Base-by-base conservation (phyloP, 2,329 filamentous ascomycete genomes). In the Cordyceps javanica region DNA sequence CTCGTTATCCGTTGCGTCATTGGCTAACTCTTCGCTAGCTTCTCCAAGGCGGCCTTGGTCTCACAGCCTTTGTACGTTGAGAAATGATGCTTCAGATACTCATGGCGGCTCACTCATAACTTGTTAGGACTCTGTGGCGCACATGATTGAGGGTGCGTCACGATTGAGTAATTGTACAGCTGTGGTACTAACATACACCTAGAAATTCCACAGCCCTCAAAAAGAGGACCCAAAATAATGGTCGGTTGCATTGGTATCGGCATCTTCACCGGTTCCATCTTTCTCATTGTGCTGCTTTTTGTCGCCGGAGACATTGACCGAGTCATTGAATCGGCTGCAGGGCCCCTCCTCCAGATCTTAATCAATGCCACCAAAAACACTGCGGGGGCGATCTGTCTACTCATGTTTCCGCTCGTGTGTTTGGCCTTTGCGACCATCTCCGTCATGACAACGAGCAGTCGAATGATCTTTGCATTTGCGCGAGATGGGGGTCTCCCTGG, bases 391-490 rank as follows among this genome's bases (percentile, higher is more conserved):
- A 77, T 83, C 1, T 87, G 84, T 59, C 73, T 88, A 19, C 73
- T 88, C n/a, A 83, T 89, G 74, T 87, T 88, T 55, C 84, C 85
- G 0, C 70, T 88, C 1, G 64, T 86, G 2, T 88, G 85, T 64
- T 75, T 87, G 51, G 71, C 86, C 2, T 87, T 89, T 65, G 83
- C 85, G 2, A 80, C 80, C 3, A 84, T 78, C 3, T 78, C 77
- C 3, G 82, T 88, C 63, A 83, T 88, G 82, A 86, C 85, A 0
- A 88, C 85, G 0, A 82, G 78, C 34, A 82, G 77, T 34, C 78
- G 85, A 8, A 88, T 88, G 80, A 82, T 82, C 9, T 88, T 85
- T 64, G 86, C 86, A 0, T 88, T 89, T 61, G 84, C 69, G 6
- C 62, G 70, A 25, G 87, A 90, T 59, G 81, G 86, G 2, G 88